Evolutionary conservation across 176 grass and related monocot species (phyloP), one percentile per base, ranked within the genome.

Genomic region (Pharus latifolius): DNA sequence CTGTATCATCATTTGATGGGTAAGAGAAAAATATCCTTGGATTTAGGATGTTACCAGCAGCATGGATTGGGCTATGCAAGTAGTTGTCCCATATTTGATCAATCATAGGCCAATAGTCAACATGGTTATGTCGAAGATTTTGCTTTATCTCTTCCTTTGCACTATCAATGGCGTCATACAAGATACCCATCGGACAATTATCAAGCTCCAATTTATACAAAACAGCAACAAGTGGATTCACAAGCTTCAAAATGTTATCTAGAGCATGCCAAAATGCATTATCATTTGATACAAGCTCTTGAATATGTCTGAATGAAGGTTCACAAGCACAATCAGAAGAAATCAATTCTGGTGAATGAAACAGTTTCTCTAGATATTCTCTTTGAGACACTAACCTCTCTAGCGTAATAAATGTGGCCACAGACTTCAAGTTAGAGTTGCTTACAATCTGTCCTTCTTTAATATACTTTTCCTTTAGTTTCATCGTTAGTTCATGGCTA

Each of bases 131-230:
- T 12, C 62, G 56, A 63, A 98, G 41, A 65, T 82, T 80, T 9
- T 0, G 19, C 52, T 74, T 78, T 56, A 98, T 88, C 10, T 60
- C 35, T 80, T 98, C 89, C 55, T 98, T 98, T 38, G 94, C 83
- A 2, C 4, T 31, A 70, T 98, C 87, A 65, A 98, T 80, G 22
- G 87, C 82, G 54, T 98, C 86, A 78, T 93, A 93, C 33, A 98
- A 73, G 56, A 79, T 58, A 52, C 84, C 84, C 48, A 98, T 77
- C 12, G 94, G 70, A 23, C 78, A 70, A 48, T 54, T 78, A n/a
- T 88, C 75, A 28, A 3, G 33, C 72, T 80, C 75, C 51, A 93
- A 72, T 57, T 78, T 56, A 51, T 78, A 41, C 43, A 85, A 18
- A 62, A 98, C 63, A 45, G n/a, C 33, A 27, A 98, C 16, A 67